These are phyloP conservation scores for Aspergillus chevalieri DNA, from an alignment of 2,329 filamentous ascomycete species.

Conservation along the genomic window DNA sequence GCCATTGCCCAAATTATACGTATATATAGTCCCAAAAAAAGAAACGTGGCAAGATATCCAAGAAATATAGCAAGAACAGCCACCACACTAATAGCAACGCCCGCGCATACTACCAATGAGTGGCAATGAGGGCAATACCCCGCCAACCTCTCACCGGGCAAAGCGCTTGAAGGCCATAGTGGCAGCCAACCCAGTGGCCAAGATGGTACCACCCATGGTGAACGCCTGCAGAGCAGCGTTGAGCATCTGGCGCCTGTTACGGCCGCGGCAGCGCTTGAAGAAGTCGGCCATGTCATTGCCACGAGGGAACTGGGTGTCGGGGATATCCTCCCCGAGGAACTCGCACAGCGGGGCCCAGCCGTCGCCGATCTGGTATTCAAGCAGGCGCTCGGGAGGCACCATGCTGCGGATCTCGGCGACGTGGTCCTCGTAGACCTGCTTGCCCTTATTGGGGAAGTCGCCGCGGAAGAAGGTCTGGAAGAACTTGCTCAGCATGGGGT, in stretches of 20 bases:
- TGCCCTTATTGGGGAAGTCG: conserved; percentile 60
- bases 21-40: background rate
- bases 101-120: conserved; percentile 14
- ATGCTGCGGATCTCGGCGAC: conserved; percentile 48
- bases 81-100: conserved; percentile 11
- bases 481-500: conserved; percentile 65
- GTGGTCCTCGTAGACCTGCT: conserved; percentile 55
- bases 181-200: conserved; percentile 40
- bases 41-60: background rate
- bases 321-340: conserved; percentile 48
- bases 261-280: conserved; percentile 48
- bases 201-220: conserved; percentile 44
- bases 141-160: conserved; percentile 16
- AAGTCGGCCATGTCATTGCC: conserved; percentile 52
- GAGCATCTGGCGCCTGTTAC: conserved; percentile 52
- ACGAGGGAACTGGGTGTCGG: conserved; percentile 46
- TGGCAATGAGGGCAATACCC: background rate
- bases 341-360: conserved; percentile 52
- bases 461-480: conserved; percentile 63
- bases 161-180: conserved; percentile 38
- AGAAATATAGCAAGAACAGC: background rate
- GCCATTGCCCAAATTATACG: background rate
- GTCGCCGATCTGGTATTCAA: conserved; percentile 50
- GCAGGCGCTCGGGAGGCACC: conserved; percentile 44
- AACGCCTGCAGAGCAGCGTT: conserved; percentile 48